Evolutionary conservation across 2,329 filamentous ascomycete genomes (phyloP).

Genomic region (Penicillium sp.): DNA sequence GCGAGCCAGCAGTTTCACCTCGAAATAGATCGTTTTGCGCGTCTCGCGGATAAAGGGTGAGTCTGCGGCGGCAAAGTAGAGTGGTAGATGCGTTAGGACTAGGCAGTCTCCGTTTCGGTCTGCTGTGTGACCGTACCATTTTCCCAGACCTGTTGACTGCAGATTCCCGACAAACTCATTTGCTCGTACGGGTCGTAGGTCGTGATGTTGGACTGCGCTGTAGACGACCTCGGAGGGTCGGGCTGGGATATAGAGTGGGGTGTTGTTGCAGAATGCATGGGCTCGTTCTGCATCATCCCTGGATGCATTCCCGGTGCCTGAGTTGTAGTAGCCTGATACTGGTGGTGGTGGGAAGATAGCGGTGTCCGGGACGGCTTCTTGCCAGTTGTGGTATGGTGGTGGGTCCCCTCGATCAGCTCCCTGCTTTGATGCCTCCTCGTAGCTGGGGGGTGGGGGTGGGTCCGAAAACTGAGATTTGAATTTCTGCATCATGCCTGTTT

Average conservation of each 20-base stretch:
- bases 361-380: conserved; percentile 58
- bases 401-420: conserved; percentile 31
- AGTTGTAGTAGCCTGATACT: conserved; percentile 52
- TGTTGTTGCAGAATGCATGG: conserved; percentile 54
- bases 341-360: conserved; percentile 62
- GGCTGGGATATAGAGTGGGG: conserved; percentile 53
- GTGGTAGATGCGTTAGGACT: conserved; percentile 55
- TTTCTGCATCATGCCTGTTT: not conserved
- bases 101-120: conserved; percentile 50
- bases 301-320: conserved; percentile 59
- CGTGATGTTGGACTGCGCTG: conserved; percentile 42
- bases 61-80: conserved; percentile 56
- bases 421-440: conserved; percentile 15
- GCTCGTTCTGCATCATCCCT: conserved; percentile 55
- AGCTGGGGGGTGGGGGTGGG: conserved; percentile 19
- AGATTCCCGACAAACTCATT: conserved; percentile 44
- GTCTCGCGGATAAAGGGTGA: conserved; percentile 48
- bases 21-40: conserved; percentile 60
- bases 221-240: conserved; percentile 45
- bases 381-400: conserved; percentile 64
- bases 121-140: conserved; percentile 48
- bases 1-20: conserved; percentile 53
- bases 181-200: conserved; percentile 48
- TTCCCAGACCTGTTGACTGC: conserved; percentile 32
- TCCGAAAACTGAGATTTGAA: not conserved